Conservation (phyloP, 306 rosid genomes). For the Quercus suber region DNA sequence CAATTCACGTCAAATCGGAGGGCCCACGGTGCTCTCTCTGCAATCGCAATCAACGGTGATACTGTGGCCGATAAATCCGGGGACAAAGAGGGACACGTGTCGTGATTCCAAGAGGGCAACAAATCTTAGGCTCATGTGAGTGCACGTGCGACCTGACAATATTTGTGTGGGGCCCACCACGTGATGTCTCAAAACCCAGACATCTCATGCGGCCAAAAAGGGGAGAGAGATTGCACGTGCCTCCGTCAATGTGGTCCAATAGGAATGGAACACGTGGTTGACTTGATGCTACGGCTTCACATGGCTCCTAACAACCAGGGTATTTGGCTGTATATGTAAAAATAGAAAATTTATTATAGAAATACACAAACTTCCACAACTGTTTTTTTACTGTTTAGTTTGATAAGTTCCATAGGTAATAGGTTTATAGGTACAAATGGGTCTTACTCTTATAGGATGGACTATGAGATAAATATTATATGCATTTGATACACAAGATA, state of each 20-base stretch:
- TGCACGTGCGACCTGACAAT: slow-evolving; percentile 45
- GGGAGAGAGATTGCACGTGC: slow-evolving; percentile 27
- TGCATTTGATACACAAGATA: too few relatives aligned
- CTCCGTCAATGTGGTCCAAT: slow-evolving; percentile 7
- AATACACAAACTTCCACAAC: too few relatives aligned
- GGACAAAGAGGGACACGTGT: slow-evolving; percentile 37
- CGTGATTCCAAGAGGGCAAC: slow-evolving; percentile 14
- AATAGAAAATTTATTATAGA: background rate
- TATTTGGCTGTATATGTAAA: background rate
- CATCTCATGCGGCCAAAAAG: slow-evolving; percentile 3
- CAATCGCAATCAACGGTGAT: slow-evolving; percentile 37
- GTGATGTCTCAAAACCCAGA: slow-evolving; percentile 25
- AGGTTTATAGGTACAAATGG: too few relatives aligned
- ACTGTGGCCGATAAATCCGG: slow-evolving; percentile 41
- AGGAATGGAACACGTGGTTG: background rate
- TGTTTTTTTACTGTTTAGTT: too few relatives aligned
- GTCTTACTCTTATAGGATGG: too few relatives aligned
- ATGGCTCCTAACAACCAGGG: slow-evolving; percentile 19
- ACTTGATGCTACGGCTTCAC: slow-evolving; percentile 10
- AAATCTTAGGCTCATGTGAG: slow-evolving; percentile 46
- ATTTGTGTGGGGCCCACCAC: slow-evolving; percentile 42
- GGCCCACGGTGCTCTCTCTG: background rate
- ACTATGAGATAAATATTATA: too few relatives aligned
- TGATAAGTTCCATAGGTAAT: too few relatives aligned
- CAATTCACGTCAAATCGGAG: slow-evolving; percentile 15